Evolutionary conservation across 2,329 filamentous ascomycete genomes (phyloP), one percentile per base, ranked within the genome.

Genomic region (Penicillium verrucosum): DNA sequence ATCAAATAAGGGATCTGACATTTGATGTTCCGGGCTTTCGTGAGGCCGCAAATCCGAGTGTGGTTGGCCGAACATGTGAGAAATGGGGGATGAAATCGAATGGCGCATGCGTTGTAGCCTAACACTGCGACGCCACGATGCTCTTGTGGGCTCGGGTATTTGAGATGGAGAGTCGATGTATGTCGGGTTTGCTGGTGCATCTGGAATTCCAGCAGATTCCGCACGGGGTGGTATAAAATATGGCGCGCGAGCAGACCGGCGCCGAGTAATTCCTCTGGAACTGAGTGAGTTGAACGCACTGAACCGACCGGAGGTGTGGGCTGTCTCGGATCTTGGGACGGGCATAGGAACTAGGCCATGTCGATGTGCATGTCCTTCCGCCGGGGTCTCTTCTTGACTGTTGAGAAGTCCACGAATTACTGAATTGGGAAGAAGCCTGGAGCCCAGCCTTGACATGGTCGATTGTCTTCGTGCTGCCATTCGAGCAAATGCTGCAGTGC

Each of bases 401-500:
- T 67, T 78, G 9, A 78, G 67, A 30, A 79, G 67, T 5, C 74
- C 74, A 53, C 77, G 72, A 27, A 75, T 75, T 16, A 78, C 75
- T 12, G 75, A 75, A 55, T 78, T 77, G 36, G 78, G 78, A n/a
- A 80, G 61, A 29, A 81, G 71, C 57, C 77, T 72, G 21, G 78
- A 79, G 14, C 78, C 77, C 42, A 81, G 65, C 38, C 78, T 70
- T 50, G 78, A 80, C 73, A 81, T 77, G 14, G 77, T 73, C 5
- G 78, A 79, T 57, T 76, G 76, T 56, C 76, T 71, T 61, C 75
- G 72, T 34, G 72, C 66, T 51, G 73, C 69, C 58, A 76, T 65
- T 56, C 70, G 63, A 61, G 72, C 55, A 61, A 75, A 58, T 32
- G 71, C 65, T 56, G 69, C 64, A 37, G 67, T 68, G 37, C 66